Base-by-base conservation (phyloP, 371 early-diverging fungal species). In the Saksenaea oblongispora region DNA sequence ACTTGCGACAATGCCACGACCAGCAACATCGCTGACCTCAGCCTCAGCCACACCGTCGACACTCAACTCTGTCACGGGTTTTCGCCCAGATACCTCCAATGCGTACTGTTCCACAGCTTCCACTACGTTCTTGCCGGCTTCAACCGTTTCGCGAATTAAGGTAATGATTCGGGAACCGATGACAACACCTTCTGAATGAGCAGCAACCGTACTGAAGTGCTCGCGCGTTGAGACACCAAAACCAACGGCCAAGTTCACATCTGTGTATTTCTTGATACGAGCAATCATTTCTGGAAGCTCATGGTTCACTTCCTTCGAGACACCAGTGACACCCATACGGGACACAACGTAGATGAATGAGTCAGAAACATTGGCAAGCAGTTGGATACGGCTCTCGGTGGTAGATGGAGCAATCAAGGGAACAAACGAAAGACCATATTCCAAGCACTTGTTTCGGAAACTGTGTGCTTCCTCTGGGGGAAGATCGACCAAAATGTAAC, bases 401-500 rank as follows among this genome's bases (percentile, higher is more conserved):
- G 97, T 97, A 15, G 94, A 89, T 26, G 99, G 99, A 0, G 99
- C 92, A 62, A 98, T 91, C 62, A 98, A 80, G 34, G 99, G 99
- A 54, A 98, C 84, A 73, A 95, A 97, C 55, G 93, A 91, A 56
- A 97, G 80, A 3, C 93, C 94, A 61, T 90, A 67, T 62, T 86
- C 84, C 39, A 64, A 72, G 78, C 94, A 93, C 55, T 85, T 70
- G 54, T 75, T 78, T 57, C 96, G 87, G 89, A 98, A 97, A 41
- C 77, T 71, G 53, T 84, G 84, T 18, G 95, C 91, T 79, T 97
- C 99, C 78, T 98, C 98, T 17, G 98, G 97, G 22, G 99, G 99
- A 57, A 98, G 79, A 75, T 98, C 99, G 11, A 97, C 97, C 51
- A 96, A 84, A 73, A 98, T 96, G 70, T 95, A 97, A n/a, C 99